A percentile compares a stretch with the other conserved stretches of the same genome.
These are phyloP conservation scores for Blastocystis sp. DNA, from an alignment of 352 stramenopile species.

Conservation along the genomic window DNA sequence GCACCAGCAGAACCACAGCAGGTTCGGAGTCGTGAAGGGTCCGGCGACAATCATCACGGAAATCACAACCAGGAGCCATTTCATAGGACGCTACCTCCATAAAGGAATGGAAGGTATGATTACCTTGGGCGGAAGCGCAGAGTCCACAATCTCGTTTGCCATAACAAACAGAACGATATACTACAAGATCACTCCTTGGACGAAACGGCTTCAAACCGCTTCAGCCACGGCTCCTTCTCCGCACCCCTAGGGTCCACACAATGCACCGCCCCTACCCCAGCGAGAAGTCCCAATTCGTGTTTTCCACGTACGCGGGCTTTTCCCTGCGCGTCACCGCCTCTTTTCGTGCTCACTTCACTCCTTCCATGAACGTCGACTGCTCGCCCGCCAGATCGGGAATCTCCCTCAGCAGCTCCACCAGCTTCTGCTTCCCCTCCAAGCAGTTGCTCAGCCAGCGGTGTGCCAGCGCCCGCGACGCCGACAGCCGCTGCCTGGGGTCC, in stretches of 20 bases:
- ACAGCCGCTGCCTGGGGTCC: not conserved
- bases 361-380: not conserved
- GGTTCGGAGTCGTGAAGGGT: conserved; percentile 42
- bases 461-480: not conserved
- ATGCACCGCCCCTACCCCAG: not conserved
- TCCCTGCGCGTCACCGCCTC: not conserved
- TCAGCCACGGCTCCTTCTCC: not conserved
- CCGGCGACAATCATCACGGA: conserved; percentile 35
- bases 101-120: not conserved
- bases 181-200: not conserved
- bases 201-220: not conserved
- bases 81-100: conserved; percentile 10
- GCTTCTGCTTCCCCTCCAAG: not conserved
- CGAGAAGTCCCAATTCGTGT: conserved; percentile 10
- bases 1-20: conserved; percentile 63
- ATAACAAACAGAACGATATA: not conserved
- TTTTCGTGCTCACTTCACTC: not conserved
- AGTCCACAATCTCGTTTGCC: not conserved
- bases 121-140: not conserved
- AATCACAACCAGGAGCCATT: conserved; percentile 49
- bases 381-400: conserved; percentile 14
- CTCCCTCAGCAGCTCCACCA: conserved; percentile 3
- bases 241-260: not conserved
- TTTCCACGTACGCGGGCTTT: not conserved
- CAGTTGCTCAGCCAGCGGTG: conserved; percentile 23